Base-by-base conservation (phyloP, 1,284 basidiomycete species). In the Cryptococcus sp. region DNA sequence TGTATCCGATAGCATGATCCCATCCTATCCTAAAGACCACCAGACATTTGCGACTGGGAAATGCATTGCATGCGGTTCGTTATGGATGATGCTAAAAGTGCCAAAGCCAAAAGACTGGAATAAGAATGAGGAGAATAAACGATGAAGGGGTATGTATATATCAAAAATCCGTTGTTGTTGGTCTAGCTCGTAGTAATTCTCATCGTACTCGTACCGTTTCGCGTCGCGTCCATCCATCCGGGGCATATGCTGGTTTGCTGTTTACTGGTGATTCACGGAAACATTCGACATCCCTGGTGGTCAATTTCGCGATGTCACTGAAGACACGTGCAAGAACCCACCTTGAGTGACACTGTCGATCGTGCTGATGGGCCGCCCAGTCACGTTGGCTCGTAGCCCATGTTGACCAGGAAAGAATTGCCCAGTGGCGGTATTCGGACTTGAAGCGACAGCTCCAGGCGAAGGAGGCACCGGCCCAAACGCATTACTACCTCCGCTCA, bases 341-440 rank as follows among this genome's bases (percentile, higher is more conserved):
- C 64, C 59, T 43, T 65, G 59, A 2, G 66, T 63, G 16, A 65
- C 57, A 26, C 53, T 51, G 18, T 65, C 65, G n/a, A 65, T 32
- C 9, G 31, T 45, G 6, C 48, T 33, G 10, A 32, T 34, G 26
- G 38, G 43, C 35, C 31, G 43, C 22, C 48, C 48, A n/a, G 35
- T 26, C 14, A 24, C 52, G 28, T 54, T 57, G 31, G 50, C 54
- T 28, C 45, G 47, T 26, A 51, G 47, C 33, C 46, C 52, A 23
- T 56, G 45, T 36, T 49, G 33, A 34, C 52, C 44, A 6, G 63
- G 58, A 47, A 69, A 66, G 42, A 54, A 65, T 32, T 57, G 63
- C 16, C 59, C 63, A 33, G 59, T 64, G 11, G 63, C 58, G 18
- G 63, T 64, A 43, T 58, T 65, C 1, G 64, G 61, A 43, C 59